phyloP scores from a whole-genome alignment of 139 green algal species.

The Chlamydomonas eustigma region DNA sequence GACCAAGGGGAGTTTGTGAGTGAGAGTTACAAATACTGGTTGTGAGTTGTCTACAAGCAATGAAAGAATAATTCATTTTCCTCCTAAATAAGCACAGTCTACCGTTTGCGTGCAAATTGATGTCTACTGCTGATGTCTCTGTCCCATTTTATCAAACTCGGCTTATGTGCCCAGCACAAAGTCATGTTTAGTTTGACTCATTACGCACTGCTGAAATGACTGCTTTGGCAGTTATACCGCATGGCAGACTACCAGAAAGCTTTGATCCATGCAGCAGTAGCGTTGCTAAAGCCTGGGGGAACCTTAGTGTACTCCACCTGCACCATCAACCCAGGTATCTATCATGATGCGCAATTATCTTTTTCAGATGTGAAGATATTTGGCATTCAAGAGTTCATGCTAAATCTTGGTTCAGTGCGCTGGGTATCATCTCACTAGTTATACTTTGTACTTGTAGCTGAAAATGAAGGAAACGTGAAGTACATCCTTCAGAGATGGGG shows the following conservation, averaged over 20 bases:
- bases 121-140: no score
- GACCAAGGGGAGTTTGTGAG: no score
- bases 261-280: slow-evolving; percentile 69
- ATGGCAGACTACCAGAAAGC: slow-evolving; percentile 67
- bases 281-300: slow-evolving; percentile 72
- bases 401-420: not conserved
- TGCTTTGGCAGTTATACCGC: not conserved
- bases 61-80: no score
- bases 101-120: no score
- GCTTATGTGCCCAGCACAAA: no score
- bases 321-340: slow-evolving; percentile 70
- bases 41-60: no score
- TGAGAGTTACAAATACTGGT: no score
- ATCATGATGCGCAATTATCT: not conserved
- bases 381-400: not conserved
- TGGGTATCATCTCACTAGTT: not conserved
- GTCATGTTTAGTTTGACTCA: no score
- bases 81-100: no score
- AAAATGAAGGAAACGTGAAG: slow-evolving; percentile 89
- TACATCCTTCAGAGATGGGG: slow-evolving; percentile 66
- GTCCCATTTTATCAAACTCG: no score
- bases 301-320: slow-evolving; percentile 88
- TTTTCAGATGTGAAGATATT: not conserved
- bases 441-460: slow-evolving; percentile 32
- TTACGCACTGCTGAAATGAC: no score